phyloP scores from a whole-genome alignment of 2,329 filamentous ascomycete species.

The Epichloe brachyelytri region DNA sequence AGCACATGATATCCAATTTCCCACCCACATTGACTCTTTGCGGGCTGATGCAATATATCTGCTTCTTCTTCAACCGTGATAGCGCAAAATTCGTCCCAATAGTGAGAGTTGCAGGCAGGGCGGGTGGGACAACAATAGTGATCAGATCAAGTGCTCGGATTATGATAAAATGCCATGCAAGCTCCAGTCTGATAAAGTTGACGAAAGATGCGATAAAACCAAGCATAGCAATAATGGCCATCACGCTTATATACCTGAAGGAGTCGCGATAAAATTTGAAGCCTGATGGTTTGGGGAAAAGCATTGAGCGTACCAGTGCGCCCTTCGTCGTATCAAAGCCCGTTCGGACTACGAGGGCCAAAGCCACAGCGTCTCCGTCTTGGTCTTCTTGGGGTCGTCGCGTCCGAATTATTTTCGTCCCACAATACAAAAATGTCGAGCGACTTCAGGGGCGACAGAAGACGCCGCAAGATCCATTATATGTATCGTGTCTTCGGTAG shows the following conservation, averaged over 20 bases:
- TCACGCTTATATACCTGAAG: slow-evolving; percentile 94
- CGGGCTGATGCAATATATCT: slow-evolving; percentile 96
- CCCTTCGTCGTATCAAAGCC: slow-evolving; percentile 98
- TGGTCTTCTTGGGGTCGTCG: slow-evolving; percentile 75
- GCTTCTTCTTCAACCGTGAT: slow-evolving; percentile 68
- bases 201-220: slow-evolving; percentile 86
- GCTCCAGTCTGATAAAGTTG: slow-evolving; percentile 76
- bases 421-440: slow-evolving; percentile 87
- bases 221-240: slow-evolving; percentile 72
- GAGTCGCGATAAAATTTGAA: slow-evolving; percentile 99
- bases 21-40: slow-evolving; percentile 94
- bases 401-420: slow-evolving; percentile 88
- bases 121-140: slow-evolving; percentile 93
- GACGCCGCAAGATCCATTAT: slow-evolving; percentile 67
- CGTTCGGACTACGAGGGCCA: slow-evolving; percentile 85
- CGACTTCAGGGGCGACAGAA: slow-evolving; percentile 69
- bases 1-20: slow-evolving; percentile 91
- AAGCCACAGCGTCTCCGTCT: slow-evolving; percentile 76
- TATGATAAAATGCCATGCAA: slow-evolving; percentile 84
- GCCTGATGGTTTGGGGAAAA: slow-evolving; percentile 94
- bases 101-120: slow-evolving; percentile 83
- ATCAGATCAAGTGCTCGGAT: slow-evolving; percentile 88
- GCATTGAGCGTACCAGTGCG: slow-evolving; percentile 88
- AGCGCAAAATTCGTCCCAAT: slow-evolving; percentile 96
- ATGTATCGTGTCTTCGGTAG: slow-evolving; percentile 66